Percentiles rank a stretch among this genome's conserved stretches.
These are phyloP conservation scores for Aulographum hederae DNA, from an alignment of 2,329 filamentous ascomycete genomes.

Conservation along the genomic window DNA sequence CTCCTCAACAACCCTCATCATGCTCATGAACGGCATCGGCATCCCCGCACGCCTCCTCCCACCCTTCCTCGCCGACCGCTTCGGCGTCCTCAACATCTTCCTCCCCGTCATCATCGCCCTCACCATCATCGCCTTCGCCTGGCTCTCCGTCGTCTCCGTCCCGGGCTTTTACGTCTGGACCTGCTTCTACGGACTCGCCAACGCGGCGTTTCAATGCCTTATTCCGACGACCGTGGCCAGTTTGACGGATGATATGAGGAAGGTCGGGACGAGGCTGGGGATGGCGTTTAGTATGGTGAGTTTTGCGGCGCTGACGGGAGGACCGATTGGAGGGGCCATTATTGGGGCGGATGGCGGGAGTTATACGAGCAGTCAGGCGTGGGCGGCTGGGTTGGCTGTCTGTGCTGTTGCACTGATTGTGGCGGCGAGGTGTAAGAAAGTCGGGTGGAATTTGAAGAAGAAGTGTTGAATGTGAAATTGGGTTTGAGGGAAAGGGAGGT, in stretches of 20 bases:
- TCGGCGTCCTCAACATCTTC: constrained; percentile 43
- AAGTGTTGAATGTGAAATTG: constrained; percentile 4
- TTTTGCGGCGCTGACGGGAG: constrained; percentile 20
- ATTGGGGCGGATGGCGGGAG: constrained; percentile 2
- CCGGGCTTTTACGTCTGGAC: constrained; percentile 42
- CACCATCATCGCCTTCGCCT: constrained; percentile 29
- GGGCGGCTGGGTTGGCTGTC: constrained; percentile 1
- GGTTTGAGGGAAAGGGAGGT: no score
- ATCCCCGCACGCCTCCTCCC: constrained; percentile 38
- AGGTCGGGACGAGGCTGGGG: constrained; percentile 36
- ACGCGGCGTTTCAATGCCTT: constrained; percentile 44
- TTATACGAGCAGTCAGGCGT: constrained; percentile 1
- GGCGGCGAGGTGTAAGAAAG: constrained; percentile 1
- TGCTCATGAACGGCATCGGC: constrained; percentile 47
- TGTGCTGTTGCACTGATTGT: constrained; percentile 1
- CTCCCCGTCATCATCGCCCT: constrained; percentile 29
- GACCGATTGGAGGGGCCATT: constrained; percentile 5
- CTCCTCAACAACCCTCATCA: constrained; percentile 39
- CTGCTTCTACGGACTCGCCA: constrained; percentile 43
- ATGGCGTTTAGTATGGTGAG: constrained; percentile 35
- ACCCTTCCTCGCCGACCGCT: constrained; percentile 38
- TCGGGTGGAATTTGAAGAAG: constrained; percentile 3
- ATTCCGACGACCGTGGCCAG: constrained; percentile 45
- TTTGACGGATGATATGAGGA: constrained; percentile 33
- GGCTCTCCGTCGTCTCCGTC: constrained; percentile 36